Evolutionary conservation across 108 stramenopile species (phyloP).

Genomic region (Thalassiosira profunda): DNA sequence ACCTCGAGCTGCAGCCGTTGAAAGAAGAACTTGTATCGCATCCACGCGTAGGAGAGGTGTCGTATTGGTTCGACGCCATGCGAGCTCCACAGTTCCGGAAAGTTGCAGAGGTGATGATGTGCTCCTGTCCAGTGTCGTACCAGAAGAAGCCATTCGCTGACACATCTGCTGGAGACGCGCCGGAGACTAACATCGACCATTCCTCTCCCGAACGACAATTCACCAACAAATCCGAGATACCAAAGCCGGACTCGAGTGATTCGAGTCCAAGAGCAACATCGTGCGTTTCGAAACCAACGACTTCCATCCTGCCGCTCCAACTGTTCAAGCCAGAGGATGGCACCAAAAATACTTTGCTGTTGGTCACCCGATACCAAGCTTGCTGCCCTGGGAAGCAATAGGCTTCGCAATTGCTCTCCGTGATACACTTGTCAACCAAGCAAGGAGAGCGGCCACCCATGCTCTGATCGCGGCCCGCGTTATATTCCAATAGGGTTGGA

Average conservation of each 20-base stretch:
- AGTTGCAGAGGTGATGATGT: constrained; percentile 37
- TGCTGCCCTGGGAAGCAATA: background rate
- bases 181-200: constrained; percentile 11
- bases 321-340: constrained; percentile 26
- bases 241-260: constrained; percentile 45
- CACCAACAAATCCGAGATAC: constrained; percentile 44
- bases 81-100: constrained; percentile 50
- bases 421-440: constrained; percentile 6
- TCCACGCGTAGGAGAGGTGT: constrained; percentile 27
- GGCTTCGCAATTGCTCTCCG: constrained; percentile 3
- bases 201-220: constrained; percentile 39
- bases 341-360: constrained; percentile 29
- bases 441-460: constrained; percentile 10
- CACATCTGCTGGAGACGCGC: background rate
- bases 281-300: constrained; percentile 39
- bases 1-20: constrained; percentile 29
- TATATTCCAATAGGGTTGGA: constrained; percentile 22
- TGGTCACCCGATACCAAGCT: constrained; percentile 17
- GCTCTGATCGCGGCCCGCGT: constrained; percentile 27
- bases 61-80: constrained; percentile 29
- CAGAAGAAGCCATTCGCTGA: constrained; percentile 35
- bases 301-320: constrained; percentile 47
- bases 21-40: constrained; percentile 7
- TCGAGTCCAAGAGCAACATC: constrained; percentile 37
- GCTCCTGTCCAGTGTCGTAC: constrained; percentile 54